Base-by-base conservation (phyloP, 345 rosid genomes). In the Eucalyptus dawsonii region DNA sequence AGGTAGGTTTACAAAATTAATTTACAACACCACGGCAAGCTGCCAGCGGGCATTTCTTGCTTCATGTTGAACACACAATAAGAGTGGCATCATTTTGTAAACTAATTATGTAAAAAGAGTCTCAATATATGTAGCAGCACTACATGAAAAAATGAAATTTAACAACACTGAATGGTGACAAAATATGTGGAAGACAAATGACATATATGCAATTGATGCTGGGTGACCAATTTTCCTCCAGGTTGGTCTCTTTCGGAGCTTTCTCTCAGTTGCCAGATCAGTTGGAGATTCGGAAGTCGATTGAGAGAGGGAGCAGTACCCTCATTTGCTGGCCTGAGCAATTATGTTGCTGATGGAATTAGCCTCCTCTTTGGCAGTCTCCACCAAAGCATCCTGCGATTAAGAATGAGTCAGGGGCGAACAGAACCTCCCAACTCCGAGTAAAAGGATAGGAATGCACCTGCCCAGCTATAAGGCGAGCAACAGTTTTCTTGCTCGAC, bases 301-400 rank as follows among this genome's bases (percentile, higher is more conserved):
- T 16, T 5, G 45, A 72, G 81, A 72, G 85, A 37, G 9, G 47
- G 3, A 76, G 85, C 42, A 44, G 47, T 6, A n/a, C n/a, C 50
- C 34, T 93, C 96, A 98, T 90, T 97, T 97, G 47, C 97, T 95
- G 91, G 99, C 99, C 91, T 98, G 99, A 15, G 99, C 97, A 80
- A 98, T 97, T 80, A 97, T 97, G 58, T 94, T 96, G 90, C 99
- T 96, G 86, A 98, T 95, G 22, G 99, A 98, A 91, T 95, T 93
- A 22, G 97, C 98, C 90, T 98, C 94, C 91, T 98, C 99, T 95
- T 98, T 98, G 50, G 99, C 99, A 85, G 95, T 91, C 95, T 98
- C 99, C 92, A 98, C 99, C 92, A 98, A 85, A 80, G 97, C 94
- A 89, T 98, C 99, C 99, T 96, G 89, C 89, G 86, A 87, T 86